Conservation (phyloP, 805 yeast species). For the Candida insectalens region DNA sequence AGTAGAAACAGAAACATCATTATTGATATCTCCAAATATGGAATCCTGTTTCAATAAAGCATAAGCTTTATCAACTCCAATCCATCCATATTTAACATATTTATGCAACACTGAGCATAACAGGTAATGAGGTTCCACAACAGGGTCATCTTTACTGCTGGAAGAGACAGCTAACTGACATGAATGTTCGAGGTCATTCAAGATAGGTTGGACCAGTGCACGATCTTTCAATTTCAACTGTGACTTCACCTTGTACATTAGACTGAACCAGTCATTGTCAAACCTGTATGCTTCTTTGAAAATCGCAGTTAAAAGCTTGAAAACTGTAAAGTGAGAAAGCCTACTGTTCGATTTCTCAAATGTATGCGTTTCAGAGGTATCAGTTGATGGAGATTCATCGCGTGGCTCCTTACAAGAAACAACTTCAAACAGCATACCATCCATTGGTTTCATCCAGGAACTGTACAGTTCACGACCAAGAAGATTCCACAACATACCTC, state of each 20-base stretch:
- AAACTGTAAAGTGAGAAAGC: no score
- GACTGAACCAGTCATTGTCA: constrained; percentile 50
- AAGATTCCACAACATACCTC: constrained; percentile 38
- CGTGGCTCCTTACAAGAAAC: no score
- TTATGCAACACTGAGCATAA: constrained; percentile 52
- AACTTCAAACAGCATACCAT: no score
- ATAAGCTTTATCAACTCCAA: no score
- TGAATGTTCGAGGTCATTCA: constrained; percentile 35
- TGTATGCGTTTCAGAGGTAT: no score
- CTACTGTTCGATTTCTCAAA: no score
- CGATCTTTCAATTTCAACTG: constrained; percentile 36
- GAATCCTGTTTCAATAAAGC: constrained; percentile 31
- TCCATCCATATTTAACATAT: constrained; percentile 33
- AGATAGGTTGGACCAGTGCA: constrained; percentile 15
- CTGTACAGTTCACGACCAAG: constrained; percentile 50
- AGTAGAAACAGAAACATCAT: constrained; percentile 9
- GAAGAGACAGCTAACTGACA: constrained; percentile 31
- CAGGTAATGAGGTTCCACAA: constrained; percentile 73
- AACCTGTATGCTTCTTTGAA: constrained; percentile 37
- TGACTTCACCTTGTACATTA: constrained; percentile 49
- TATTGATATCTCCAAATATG: constrained; percentile 12
- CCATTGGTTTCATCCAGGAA: constrained; percentile 58
- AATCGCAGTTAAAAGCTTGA: constrained; percentile 30
- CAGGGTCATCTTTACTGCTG: constrained; percentile 37
- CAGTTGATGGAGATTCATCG: no score